Evolutionary conservation across 306 rosid species (phyloP).

Genomic region (Abrus precatorius): DNA sequence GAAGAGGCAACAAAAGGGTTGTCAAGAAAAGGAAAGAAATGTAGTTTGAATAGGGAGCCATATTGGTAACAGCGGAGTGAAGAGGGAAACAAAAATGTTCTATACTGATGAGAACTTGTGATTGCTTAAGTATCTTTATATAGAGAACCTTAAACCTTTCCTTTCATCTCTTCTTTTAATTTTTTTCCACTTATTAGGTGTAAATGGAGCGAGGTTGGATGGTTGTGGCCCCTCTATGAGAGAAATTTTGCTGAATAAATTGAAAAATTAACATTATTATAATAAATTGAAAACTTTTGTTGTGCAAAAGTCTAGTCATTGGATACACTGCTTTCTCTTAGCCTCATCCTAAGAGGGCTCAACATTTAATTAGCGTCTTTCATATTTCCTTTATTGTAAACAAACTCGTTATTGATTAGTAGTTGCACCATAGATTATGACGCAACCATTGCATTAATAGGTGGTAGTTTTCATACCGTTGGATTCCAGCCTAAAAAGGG

Average conservation of each 20-base stretch:
- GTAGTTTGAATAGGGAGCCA: constrained; percentile 61
- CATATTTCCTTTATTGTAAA: constrained; percentile 52
- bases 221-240: constrained; percentile 67
- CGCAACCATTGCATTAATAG: constrained; percentile 46
- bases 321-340: constrained; percentile 21
- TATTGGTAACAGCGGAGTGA: constrained; percentile 40
- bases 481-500: constrained; percentile 28
- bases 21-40: constrained; percentile 56
- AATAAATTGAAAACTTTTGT: constrained; percentile 26
- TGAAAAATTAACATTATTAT: constrained; percentile 41
- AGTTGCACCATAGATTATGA: constrained; percentile 46
- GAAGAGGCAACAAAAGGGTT: constrained; percentile 60
- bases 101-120: constrained; percentile 36
- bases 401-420: constrained; percentile 40
- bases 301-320: constrained; percentile 38
- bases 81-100: not conserved
- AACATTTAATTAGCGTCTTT: constrained; percentile 34
- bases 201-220: constrained; percentile 47
- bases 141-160: constrained; percentile 45
- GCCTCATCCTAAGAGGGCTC: constrained; percentile 29
- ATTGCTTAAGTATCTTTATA: constrained; percentile 34
- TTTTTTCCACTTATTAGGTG: constrained; percentile 66
- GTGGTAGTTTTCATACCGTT: constrained; percentile 38
- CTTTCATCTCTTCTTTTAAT: not conserved
- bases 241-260: constrained; percentile 37